These are phyloP conservation scores for Coffea humblotiana DNA, from an alignment of 305 asterid species.

Conservation along the genomic window DNA sequence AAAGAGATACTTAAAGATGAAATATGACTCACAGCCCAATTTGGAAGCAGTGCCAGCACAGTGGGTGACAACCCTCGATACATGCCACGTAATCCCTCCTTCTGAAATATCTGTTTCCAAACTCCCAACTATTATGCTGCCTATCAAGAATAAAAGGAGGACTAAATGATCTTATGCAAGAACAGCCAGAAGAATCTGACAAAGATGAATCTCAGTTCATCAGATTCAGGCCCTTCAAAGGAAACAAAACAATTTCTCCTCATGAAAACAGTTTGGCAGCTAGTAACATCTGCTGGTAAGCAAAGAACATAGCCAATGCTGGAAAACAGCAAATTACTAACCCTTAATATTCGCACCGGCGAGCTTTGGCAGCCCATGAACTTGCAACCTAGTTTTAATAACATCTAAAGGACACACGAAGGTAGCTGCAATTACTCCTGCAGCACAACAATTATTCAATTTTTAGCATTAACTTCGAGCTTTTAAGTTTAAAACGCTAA, in stretches of 20 bases:
- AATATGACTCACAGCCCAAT: constrained; percentile 77
- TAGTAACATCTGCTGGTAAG: background rate
- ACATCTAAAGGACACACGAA: constrained; percentile 97
- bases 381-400: constrained; percentile 94
- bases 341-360: constrained; percentile 69
- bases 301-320: background rate
- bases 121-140: constrained; percentile 84
- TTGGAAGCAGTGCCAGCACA: constrained; percentile 82
- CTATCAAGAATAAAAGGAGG: constrained; percentile 34
- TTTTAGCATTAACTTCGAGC: constrained; percentile 10
- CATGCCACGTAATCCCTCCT: constrained; percentile 93
- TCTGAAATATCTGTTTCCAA: constrained; percentile 78
- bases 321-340: constrained; percentile 15
- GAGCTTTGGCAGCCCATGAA: constrained; percentile 80
- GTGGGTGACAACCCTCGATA: constrained; percentile 96
- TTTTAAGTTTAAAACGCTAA: background rate
- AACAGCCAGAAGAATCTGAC: background rate
- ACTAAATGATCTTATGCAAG: constrained; percentile 10
- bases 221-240: background rate
- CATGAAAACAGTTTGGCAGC: background rate
- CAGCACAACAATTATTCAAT: constrained; percentile 30
- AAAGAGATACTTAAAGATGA: constrained; percentile 6
- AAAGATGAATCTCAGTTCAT: background rate
- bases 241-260: background rate
- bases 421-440: constrained; percentile 95